Percentiles rank a stretch among this genome's conserved stretches.
Evolutionary conservation across 2,329 filamentous ascomycete species (phyloP).

Genomic region (Chrysoporthe cubensis): DNA sequence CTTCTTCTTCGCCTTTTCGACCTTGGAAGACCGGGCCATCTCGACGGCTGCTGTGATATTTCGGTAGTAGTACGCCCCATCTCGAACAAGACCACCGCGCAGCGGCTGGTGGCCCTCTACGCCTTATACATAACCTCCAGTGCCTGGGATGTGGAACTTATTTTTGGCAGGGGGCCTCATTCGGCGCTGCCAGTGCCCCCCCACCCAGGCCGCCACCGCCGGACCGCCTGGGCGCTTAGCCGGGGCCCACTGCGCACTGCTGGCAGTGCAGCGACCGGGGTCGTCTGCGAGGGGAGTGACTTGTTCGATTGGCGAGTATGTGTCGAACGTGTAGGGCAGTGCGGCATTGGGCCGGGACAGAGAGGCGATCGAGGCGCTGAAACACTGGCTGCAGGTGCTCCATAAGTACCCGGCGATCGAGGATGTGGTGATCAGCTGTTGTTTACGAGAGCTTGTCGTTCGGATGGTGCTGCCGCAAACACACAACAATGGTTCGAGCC

Average conservation of each 20-base stretch:
- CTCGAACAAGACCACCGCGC: neutral
- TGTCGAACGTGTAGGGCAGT: neutral
- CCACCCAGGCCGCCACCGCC: neutral
- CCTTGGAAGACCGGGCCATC: neutral
- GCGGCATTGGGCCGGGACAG: neutral
- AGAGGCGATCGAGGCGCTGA: neutral
- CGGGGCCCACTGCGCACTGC: slow-evolving; percentile 8
- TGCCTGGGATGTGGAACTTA: neutral
- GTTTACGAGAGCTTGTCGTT: neutral
- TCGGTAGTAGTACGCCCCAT: neutral
- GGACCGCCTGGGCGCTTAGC: slow-evolving; percentile 11
- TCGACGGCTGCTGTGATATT: neutral
- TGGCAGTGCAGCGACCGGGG: slow-evolving; percentile 11
- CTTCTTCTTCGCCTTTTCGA: slow-evolving; percentile 16
- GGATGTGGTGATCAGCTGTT: neutral
- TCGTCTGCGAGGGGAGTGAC: neutral
- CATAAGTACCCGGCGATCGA: neutral
- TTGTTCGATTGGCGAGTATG: slow-evolving; percentile 2
- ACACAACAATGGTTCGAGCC: neutral
- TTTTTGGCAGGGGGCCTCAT: slow-evolving; percentile 1
- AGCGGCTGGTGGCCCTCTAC: slow-evolving; percentile 5
- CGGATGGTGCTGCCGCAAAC: neutral
- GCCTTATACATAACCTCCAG: too few species aligned
- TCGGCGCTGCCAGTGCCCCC: neutral
- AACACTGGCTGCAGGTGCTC: neutral